phyloP scores from a whole-genome alignment of 306 rosid genomes.

The Cyamopsis tetragonoloba region DNA sequence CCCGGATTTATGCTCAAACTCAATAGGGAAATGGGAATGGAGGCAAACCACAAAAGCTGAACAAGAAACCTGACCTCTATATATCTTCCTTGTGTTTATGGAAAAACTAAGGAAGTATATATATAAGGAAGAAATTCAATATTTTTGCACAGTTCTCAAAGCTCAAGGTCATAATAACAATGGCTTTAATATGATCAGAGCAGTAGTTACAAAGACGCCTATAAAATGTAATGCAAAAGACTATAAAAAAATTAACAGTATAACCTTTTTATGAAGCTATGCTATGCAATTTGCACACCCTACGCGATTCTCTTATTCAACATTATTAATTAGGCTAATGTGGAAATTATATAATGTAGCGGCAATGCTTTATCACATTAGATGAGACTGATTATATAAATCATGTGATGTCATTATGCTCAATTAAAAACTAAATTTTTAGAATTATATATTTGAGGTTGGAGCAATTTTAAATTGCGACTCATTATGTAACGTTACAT shows the following conservation, averaged over 20 bases:
- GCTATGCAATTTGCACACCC: conserved; percentile 32
- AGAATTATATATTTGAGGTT: too few species aligned
- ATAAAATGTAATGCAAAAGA: conserved; percentile 54
- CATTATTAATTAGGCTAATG: background rate
- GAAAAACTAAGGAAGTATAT: conserved; percentile 53
- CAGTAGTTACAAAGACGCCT: conserved; percentile 40
- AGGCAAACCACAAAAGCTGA: conserved; percentile 39
- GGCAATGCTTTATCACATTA: too few species aligned
- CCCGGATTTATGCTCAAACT: conserved; percentile 25
- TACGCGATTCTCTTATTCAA: conserved; percentile 11
- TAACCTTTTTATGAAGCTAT: conserved; percentile 37
- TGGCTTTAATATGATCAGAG: conserved; percentile 43
- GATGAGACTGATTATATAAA: too few species aligned
- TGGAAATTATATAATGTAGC: background rate
- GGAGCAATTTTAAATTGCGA: too few species aligned
- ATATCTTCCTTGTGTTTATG: conserved; percentile 41
- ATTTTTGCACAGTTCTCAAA: conserved; percentile 61
- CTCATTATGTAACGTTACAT: too few species aligned
- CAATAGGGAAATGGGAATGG: conserved; percentile 15
- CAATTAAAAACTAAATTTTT: too few species aligned
- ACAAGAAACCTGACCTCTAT: conserved; percentile 32
- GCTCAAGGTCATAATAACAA: conserved; percentile 52
- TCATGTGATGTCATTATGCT: too few species aligned
- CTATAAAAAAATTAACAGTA: too few species aligned
- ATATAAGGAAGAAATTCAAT: conserved; percentile 20